Evolutionary conservation across 2,329 filamentous ascomycete species (phyloP), one percentile per base, ranked within the genome.

Genomic region (Ploettnerulaceae sp.): DNA sequence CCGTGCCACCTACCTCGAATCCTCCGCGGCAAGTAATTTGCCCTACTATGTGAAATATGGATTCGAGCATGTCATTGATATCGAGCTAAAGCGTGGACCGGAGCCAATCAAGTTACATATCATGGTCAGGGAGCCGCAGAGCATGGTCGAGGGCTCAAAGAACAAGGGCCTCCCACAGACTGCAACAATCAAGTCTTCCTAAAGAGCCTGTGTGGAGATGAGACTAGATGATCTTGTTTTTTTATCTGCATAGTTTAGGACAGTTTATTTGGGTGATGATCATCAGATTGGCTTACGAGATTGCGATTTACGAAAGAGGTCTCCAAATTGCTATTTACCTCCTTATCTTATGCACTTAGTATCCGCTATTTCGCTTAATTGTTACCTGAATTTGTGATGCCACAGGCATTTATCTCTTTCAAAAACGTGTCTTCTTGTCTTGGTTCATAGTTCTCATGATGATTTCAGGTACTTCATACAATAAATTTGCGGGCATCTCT

Each of bases 1-100:
- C 36, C 73, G 77, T 32, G 74, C 81, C 18, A 82, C 85, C 56
- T 94, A 93, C 62, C 76, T 94, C 39, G 87, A 94, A 71, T 87
- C 84, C 53, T 88, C 82, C 63, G 81, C 85, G 48, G 68, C 68
- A 47, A 68, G 69, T 52, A 93, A 91, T 64, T 77, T 81, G 53
- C 65, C 68, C 25, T 88, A 89, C 65, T 94, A 93, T 65, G 69
- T 75, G 55, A 84, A 82, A 65, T 82, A 87, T 65, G 86, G 86
- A 22, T 94, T 91, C 64, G 75, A 81, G 62, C 65, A 76, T 56
- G 74, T 73, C 61, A 75, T 75, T 58, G 75, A 81, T 57, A 76
- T 91, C 55, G 72, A 75, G 61, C 69, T 90, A 58, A 69, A 74
- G 60, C 70, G 81, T 39, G 78, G 72, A 7, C 64, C 67, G 21